Base-by-base conservation (phyloP, 1,284 basidiomycete species). In the Apiotrichum veenhuisii region DNA sequence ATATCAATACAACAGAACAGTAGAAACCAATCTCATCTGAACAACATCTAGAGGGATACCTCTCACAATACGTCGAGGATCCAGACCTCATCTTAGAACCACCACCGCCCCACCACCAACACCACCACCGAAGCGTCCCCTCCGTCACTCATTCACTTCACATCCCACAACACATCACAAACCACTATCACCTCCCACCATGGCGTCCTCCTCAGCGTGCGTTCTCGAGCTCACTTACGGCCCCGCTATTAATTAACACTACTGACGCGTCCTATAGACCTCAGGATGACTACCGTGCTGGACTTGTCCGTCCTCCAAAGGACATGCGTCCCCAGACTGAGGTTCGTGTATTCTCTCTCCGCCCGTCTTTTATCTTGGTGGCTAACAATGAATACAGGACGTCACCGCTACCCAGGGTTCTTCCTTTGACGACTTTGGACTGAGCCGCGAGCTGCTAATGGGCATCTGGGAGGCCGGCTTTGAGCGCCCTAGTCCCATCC, bases 401-500 rank as follows among this genome's bases (percentile, higher is more conserved):
- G 93, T 97, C 54, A 89, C 87, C 34, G 86, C 86, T 9, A 94
- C 90, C 23, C 89, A 92, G 77, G 93, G 92, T 58, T 82, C 86
- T 67, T 90, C 94, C 73, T 97, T 95, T 69, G 93, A 97, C 78
- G 87, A 91, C 70, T 88, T 89, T 82, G 83, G 80, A 66, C 81
- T 89, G 66, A 84, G 85, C 56, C 84, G 88, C 61, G 88, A 89
- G 76, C 82, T 90, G 59, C 82, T 91, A 67, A 91, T 91, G 89
- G 89, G 89, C 59, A 94, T 96, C 72, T 96, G 93, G 71, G 91
- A 95, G 80, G 93, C 92, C 64, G 93, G 93, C 55, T 98, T 98
- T 76, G 96, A 98, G 78, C 86, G 84, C 67, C 95, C 96, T 23
- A 94, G 90, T 26, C 96, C 95, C 51, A 98, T 98, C 75, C 95